Evolutionary conservation across 2,329 filamentous ascomycete genomes (phyloP).

Genomic region (Neofusicoccum kwambonambiense): DNA sequence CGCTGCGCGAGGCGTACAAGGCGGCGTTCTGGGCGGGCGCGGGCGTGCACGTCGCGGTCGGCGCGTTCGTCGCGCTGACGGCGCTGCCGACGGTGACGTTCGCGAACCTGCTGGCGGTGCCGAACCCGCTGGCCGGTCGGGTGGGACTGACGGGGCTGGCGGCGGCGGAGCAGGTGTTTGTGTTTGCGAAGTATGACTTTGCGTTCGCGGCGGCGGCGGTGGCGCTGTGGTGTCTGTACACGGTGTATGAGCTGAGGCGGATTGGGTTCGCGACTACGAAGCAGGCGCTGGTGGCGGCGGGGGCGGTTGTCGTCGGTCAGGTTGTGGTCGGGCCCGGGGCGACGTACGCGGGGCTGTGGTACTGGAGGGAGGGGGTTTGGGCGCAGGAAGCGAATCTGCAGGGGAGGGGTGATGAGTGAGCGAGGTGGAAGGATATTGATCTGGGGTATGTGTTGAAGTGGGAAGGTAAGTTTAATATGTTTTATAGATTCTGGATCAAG

Average conservation of each 20-base stretch:
- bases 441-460: too few species aligned
- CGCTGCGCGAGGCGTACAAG: neutral
- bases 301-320: neutral
- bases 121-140: too few species aligned
- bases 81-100: too few species aligned
- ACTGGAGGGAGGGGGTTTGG: constrained; percentile 15
- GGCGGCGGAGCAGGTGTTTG: neutral
- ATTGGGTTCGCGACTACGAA: constrained; percentile 5
- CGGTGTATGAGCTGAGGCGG: constrained; percentile 14
- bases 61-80: neutral
- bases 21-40: neutral
- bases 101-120: too few species aligned
- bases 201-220: neutral
- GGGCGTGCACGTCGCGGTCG: neutral
- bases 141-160: too few species aligned
- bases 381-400: neutral
- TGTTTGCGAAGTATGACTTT: constrained; percentile 6
- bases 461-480: too few species aligned
- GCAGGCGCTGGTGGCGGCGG: neutral
- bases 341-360: constrained; percentile 16
- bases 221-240: constrained; percentile 10
- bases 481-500: too few species aligned
- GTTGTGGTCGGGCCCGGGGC: constrained; percentile 13
- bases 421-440: too few species aligned
- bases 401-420: constrained; percentile 14